Conservation (phyloP, 2,329 filamentous ascomycete genomes). For the Paraphaeosphaeria minitans region DNA sequence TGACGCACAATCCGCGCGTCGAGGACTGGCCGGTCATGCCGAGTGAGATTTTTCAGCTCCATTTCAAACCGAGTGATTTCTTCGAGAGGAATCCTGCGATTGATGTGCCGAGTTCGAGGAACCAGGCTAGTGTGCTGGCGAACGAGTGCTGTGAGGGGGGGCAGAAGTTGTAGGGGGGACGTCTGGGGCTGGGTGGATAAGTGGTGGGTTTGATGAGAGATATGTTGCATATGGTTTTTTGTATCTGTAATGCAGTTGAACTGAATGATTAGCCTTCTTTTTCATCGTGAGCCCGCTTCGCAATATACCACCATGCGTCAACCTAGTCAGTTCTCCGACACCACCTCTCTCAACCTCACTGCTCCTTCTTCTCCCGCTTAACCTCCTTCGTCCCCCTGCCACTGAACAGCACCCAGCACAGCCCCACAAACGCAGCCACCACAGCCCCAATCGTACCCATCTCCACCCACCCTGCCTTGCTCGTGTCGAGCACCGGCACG, state of each 20-base stretch:
- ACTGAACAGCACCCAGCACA: slow-evolving; percentile 50
- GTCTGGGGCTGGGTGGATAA: not conserved
- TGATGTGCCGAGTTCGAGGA: slow-evolving; percentile 55
- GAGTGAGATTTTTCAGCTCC: slow-evolving; percentile 54
- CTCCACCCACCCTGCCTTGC: slow-evolving; percentile 46
- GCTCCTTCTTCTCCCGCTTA: slow-evolving; percentile 24
- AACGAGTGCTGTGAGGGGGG: slow-evolving; percentile 29
- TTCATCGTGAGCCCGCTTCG: too few relatives aligned
- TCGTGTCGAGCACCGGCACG: slow-evolving; percentile 52
- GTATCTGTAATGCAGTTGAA: too few relatives aligned
- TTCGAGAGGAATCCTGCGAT: slow-evolving; percentile 59
- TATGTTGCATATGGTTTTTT: too few relatives aligned
- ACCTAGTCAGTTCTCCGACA: not conserved
- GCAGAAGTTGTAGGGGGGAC: slow-evolving; percentile 4
- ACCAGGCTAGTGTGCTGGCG: slow-evolving; percentile 36
- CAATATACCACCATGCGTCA: too few relatives aligned
- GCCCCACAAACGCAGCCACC: slow-evolving; percentile 51
- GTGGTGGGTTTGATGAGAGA: too few relatives aligned
- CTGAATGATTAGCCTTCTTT: too few relatives aligned
- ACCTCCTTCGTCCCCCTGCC: slow-evolving; percentile 9
- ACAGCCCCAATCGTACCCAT: slow-evolving; percentile 51
- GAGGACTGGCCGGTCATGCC: slow-evolving; percentile 61
- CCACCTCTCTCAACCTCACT: slow-evolving; percentile 16
- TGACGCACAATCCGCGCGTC: slow-evolving; percentile 57
- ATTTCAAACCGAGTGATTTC: slow-evolving; percentile 59